A percentile compares a stretch with the other conserved stretches of the same genome.
Conservation (phyloP, 768 basidiomycete species). For the Neoboletus magnificus region DNA sequence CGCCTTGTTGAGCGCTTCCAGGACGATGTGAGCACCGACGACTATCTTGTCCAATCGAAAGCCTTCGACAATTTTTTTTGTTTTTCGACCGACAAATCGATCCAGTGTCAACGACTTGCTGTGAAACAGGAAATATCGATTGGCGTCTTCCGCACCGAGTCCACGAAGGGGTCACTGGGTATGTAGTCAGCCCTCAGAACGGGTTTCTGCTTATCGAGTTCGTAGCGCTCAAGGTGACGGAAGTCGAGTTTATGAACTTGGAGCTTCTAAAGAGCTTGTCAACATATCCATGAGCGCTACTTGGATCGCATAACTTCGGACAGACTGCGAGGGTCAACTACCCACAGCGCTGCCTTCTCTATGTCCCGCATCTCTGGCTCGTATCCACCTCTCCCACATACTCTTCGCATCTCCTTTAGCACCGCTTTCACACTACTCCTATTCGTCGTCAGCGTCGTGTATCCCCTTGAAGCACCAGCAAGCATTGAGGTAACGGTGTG, state of each 20-base stretch:
- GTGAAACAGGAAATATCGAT: not conserved
- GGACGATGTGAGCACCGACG: too few species aligned
- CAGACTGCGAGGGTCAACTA: conserved; percentile 71
- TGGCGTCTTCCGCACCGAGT: not conserved
- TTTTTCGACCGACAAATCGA: too few species aligned
- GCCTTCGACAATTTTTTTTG: too few species aligned
- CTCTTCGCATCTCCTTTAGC: conserved; percentile 58
- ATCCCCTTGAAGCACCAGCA: conserved; percentile 61
- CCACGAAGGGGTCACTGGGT: too few species aligned
- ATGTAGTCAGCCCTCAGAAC: too few species aligned
- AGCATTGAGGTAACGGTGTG: conserved; percentile 77
- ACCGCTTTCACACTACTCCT: conserved; percentile 72
- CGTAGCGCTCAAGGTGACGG: too few species aligned
- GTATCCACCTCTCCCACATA: conserved; percentile 3
- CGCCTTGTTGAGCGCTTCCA: too few species aligned
- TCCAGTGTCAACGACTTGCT: not conserved
- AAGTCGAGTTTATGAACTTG: too few species aligned
- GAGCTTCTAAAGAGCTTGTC: not conserved
- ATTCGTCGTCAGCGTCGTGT: conserved; percentile 91
- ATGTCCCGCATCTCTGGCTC: conserved; percentile 15
- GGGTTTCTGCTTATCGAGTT: too few species aligned
- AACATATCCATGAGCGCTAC: not conserved
- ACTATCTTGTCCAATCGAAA: too few species aligned
- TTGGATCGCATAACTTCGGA: conserved; percentile 17
- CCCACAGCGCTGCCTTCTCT: conserved; percentile 55